Evolutionary conservation across 129 eudicot genomes (phyloP).

Genomic region (Rutidosis leptorrhynchoides): DNA sequence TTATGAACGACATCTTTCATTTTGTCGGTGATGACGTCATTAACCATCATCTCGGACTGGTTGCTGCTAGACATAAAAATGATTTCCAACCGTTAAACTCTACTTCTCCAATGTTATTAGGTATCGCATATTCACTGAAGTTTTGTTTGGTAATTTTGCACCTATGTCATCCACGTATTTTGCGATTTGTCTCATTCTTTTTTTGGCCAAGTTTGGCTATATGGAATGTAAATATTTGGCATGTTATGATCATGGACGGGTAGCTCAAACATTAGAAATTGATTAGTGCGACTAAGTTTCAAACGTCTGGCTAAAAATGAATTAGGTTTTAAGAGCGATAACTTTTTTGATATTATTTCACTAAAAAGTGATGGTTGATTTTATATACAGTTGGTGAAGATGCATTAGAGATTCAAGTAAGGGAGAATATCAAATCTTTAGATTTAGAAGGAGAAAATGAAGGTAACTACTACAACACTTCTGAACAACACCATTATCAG

Average conservation of each 20-base stretch:
- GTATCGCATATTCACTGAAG: slow-evolving; percentile 35
- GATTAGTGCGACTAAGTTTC: background rate
- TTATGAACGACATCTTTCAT: slow-evolving; percentile 79
- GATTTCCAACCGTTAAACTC: slow-evolving; percentile 48
- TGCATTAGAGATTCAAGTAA: slow-evolving; percentile 60
- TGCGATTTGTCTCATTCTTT: too few relatives aligned
- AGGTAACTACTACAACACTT: slow-evolving; percentile 47
- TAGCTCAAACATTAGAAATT: background rate
- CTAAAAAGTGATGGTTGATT: slow-evolving; percentile 7
- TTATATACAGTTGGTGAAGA: slow-evolving; percentile 47
- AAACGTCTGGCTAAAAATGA: background rate
- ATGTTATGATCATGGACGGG: background rate
- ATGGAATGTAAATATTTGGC: too few relatives aligned
- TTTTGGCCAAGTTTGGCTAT: background rate
- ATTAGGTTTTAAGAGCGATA: background rate
- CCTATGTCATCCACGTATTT: background rate
- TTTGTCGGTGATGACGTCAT: slow-evolving; percentile 48
- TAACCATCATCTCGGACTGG: slow-evolving; percentile 40
- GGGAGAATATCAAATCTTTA: slow-evolving; percentile 47
- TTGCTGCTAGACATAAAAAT: slow-evolving; percentile 34
- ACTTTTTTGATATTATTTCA: background rate
- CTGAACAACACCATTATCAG: slow-evolving; percentile 42
- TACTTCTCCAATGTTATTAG: slow-evolving; percentile 46
- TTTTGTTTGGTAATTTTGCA: background rate
- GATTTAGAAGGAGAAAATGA: slow-evolving; percentile 52